Conservation (phyloP, 495 filamentous ascomycete species). For the Terfezia claveryi region DNA sequence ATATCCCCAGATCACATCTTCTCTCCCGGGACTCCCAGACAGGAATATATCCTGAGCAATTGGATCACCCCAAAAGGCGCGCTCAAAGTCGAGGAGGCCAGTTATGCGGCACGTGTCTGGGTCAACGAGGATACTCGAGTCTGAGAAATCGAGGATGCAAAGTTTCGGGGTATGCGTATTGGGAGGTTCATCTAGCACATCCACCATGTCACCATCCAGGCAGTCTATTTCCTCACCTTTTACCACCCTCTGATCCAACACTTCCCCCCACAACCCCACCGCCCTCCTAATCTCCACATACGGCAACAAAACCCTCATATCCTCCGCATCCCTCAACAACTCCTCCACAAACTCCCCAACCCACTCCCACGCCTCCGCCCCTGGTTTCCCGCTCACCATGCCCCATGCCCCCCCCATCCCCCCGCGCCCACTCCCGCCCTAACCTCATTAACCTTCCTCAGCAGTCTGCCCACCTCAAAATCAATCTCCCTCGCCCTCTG, state of each 20-base stretch:
- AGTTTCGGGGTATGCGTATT: conserved; percentile 25
- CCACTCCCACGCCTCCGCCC: too few relatives aligned
- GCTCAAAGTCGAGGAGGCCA: conserved; percentile 16
- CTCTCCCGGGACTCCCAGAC: too few relatives aligned
- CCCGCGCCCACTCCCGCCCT: neutral
- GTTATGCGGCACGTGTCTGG: conserved; percentile 4
- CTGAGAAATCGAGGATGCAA: conserved; percentile 34
- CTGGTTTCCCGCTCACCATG: too few relatives aligned
- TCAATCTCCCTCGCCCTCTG: neutral
- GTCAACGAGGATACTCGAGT: conserved; percentile 36
- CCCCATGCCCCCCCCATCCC: too few relatives aligned
- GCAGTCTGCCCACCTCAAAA: neutral
- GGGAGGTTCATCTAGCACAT: neutral
- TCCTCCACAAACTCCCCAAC: conserved; percentile 26
- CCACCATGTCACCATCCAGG: neutral
- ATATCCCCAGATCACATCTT: too few relatives aligned
- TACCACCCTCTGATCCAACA: too few relatives aligned
- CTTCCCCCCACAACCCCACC: conserved; percentile 24
- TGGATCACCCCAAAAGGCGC: conserved; percentile 14
- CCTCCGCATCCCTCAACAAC: conserved; percentile 45
- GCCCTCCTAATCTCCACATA: conserved; percentile 40
- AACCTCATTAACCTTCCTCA: neutral
- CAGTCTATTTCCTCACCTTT: conserved; percentile 24
- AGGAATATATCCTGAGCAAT: neutral
- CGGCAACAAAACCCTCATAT: conserved; percentile 42